These are phyloP conservation scores for Macaranga tanarius DNA, from an alignment of 441 rosid species.

Conservation along the genomic window DNA sequence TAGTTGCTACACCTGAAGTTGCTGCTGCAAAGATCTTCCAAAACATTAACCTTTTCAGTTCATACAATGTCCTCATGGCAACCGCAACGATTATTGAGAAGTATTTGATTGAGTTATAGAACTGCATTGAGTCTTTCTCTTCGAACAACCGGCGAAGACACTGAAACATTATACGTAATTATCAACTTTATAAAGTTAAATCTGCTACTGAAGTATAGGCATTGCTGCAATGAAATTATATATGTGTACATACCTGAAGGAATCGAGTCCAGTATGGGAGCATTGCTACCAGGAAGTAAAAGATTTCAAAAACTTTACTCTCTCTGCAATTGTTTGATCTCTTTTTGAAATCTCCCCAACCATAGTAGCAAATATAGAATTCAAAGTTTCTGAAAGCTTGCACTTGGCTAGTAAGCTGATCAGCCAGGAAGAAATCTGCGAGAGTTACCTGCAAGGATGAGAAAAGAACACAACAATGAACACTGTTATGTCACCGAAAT, in stretches of 20 bases:
- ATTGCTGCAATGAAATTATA: not conserved
- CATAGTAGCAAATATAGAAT: constrained; percentile 76
- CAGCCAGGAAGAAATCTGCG: constrained; percentile 81
- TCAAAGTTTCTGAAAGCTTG: constrained; percentile 67
- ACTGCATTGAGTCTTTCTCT: constrained; percentile 46
- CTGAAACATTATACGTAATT: constrained; percentile 28
- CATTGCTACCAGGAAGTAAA: constrained; percentile 55
- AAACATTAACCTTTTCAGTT: constrained; percentile 26
- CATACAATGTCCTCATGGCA: constrained; percentile 45
- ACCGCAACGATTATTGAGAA: constrained; percentile 62
- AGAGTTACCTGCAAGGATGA: constrained; percentile 47
- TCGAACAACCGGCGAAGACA: constrained; percentile 61
- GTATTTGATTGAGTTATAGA: constrained; percentile 51
- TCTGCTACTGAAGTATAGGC: not conserved
- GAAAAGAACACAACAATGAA: not conserved
- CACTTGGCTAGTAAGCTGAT: constrained; percentile 87
- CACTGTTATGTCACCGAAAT: not conserved
- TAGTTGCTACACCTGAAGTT: constrained; percentile 54
- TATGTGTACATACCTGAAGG: constrained; percentile 79
- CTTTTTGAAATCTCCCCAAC: constrained; percentile 66
- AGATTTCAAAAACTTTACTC: constrained; percentile 43
- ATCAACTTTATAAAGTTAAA: not conserved
- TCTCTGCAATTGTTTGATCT: constrained; percentile 50
- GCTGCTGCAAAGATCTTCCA: constrained; percentile 51
- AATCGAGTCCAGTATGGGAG: constrained; percentile 78